Conservation (phyloP, 352 stramenopile genomes). For the Phytophthora gonapodyides region DNA sequence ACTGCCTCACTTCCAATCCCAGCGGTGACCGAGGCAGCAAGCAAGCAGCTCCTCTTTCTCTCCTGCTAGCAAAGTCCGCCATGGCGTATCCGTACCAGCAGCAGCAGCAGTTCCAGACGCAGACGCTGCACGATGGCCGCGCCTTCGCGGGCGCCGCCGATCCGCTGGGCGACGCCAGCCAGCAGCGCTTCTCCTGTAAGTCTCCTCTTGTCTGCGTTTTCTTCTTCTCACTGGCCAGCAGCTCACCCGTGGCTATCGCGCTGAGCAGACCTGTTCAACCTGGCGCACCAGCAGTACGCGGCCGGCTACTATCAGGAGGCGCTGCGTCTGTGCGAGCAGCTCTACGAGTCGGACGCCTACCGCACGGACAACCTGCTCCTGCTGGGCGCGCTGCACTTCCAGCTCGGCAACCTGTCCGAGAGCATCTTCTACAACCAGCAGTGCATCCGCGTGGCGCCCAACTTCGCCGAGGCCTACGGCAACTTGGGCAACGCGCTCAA, state of each 20-base stretch:
- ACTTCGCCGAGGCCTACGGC: conserved; percentile 93
- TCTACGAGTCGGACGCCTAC: conserved; percentile 89
- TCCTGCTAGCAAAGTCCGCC: background rate
- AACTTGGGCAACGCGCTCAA: conserved; percentile 96
- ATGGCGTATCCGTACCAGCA: conserved; percentile 43
- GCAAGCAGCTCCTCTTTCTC: background rate
- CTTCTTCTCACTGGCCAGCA: background rate
- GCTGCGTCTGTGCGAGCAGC: conserved; percentile 81
- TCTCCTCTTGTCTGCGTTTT: conserved; percentile 8
- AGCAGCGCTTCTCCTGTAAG: conserved; percentile 76
- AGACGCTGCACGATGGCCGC: conserved; percentile 26
- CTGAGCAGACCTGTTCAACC: conserved; percentile 63
- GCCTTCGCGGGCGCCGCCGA: conserved; percentile 25
- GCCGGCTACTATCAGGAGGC: conserved; percentile 90
- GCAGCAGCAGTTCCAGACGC: conserved; percentile 33
- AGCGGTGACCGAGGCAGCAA: conserved; percentile 8
- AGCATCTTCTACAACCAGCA: conserved; percentile 97
- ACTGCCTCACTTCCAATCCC: conserved; percentile 37
- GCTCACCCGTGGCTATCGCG: background rate
- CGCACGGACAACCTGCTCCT: conserved; percentile 93
- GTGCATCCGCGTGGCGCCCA: conserved; percentile 91
- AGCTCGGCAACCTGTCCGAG: conserved; percentile 92
- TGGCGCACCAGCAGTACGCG: conserved; percentile 86
- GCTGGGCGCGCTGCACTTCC: conserved; percentile 93
- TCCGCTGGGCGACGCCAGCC: conserved; percentile 44